These are phyloP conservation scores for Tarenaya hassleriana DNA, from an alignment of 345 rosid species.

Conservation along the genomic window DNA sequence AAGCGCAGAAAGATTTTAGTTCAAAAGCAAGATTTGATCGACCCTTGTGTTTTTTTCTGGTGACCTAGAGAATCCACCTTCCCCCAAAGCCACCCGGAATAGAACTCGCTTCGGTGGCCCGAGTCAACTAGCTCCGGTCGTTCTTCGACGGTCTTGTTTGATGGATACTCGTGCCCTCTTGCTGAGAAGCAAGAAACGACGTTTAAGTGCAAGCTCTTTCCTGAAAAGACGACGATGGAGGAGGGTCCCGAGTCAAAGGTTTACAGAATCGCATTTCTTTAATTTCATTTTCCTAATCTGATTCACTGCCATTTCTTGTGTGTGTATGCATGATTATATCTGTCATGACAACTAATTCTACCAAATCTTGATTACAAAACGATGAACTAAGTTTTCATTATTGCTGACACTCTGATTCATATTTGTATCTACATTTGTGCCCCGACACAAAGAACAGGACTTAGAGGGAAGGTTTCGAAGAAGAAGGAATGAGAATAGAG, in stretches of 20 bases:
- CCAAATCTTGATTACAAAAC: no score
- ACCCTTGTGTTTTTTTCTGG: slow-evolving; percentile 16
- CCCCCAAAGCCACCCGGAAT: background rate
- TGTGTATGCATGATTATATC: no score
- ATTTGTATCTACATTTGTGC: no score
- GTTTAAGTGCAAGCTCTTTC: slow-evolving; percentile 8
- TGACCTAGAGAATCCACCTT: slow-evolving; percentile 4
- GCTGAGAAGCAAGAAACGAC: slow-evolving; percentile 15
- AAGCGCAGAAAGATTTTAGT: slow-evolving; percentile 23
- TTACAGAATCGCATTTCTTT: background rate
- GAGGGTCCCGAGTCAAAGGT: slow-evolving; percentile 18
- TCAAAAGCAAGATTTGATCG: slow-evolving; percentile 8
- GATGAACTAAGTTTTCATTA: no score
- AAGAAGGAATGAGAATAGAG: slow-evolving; percentile 34
- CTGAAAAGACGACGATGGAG: no score
- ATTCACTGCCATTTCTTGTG: no score
- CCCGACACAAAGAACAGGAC: slow-evolving; percentile 5
- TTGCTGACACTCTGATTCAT: no score
- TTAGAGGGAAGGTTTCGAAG: slow-evolving; percentile 20
- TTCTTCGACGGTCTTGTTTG: no score
- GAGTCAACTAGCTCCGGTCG: no score
- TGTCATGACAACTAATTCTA: no score
- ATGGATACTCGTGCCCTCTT: slow-evolving; percentile 10
- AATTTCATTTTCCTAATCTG: no score
- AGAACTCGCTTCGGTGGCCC: background rate